A percentile compares a stretch with the other conserved stretches of the same genome.
Conservation (phyloP, 805 yeast species). For the Yarrowia alimentaria region DNA sequence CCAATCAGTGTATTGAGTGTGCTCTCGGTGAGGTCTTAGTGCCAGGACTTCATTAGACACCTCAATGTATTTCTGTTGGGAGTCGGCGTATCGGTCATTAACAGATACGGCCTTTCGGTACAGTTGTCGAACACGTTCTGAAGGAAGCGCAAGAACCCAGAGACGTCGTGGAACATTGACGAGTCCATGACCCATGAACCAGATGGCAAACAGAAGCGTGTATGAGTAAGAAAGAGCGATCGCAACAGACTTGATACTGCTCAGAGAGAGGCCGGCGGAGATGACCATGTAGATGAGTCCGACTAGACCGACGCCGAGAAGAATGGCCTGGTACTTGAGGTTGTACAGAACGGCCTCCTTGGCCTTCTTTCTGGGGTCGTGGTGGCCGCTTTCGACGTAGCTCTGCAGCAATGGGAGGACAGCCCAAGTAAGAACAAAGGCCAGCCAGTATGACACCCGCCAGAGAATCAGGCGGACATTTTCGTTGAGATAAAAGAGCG, state of each 20-base stretch:
- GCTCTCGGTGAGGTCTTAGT: constrained; percentile 45
- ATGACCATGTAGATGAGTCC: constrained; percentile 61
- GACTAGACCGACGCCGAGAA: constrained; percentile 51
- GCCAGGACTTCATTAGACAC: constrained; percentile 58
- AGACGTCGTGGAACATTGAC: constrained; percentile 60
- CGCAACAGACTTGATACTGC: constrained; percentile 60
- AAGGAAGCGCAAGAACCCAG: constrained; percentile 42
- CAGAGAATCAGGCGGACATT: constrained; percentile 55
- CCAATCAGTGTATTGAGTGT: constrained; percentile 60
- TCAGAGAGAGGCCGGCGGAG: constrained; percentile 54
- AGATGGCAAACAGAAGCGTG: constrained; percentile 67
- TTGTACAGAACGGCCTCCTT: constrained; percentile 58
- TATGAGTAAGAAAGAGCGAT: constrained; percentile 78
- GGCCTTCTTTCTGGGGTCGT: constrained; percentile 47
- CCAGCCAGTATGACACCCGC: constrained; percentile 77
- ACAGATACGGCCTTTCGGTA: constrained; percentile 58
- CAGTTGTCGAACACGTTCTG: constrained; percentile 39
- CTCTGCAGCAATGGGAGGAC: constrained; percentile 70
- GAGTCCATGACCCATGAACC: constrained; percentile 84
- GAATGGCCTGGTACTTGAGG: constrained; percentile 57
- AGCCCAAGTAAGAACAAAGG: constrained; percentile 77
- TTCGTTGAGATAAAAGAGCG: constrained; percentile 51
- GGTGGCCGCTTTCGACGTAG: constrained; percentile 69
- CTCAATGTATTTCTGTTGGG: constrained; percentile 61
- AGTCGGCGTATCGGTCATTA: constrained; percentile 62